A percentile compares a stretch with the other conserved stretches of the same genome.
Conservation (phyloP, 2,329 filamentous ascomycete genomes). For the Xylariaceae sp. region DNA sequence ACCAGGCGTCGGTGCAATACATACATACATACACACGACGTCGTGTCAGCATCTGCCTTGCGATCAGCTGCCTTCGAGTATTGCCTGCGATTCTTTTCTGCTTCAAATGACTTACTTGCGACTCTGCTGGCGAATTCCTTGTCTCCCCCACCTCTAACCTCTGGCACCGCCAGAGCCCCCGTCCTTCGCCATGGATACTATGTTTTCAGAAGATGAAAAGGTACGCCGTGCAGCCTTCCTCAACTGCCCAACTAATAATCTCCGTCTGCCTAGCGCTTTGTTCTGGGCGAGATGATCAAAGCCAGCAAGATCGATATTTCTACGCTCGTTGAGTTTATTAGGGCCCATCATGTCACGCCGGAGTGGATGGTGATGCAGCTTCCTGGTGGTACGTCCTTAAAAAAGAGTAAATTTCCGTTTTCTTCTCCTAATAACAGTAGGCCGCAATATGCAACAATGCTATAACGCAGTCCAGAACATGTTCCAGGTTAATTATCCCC, state of each 20-base stretch:
- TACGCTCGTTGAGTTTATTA: constrained; percentile 52
- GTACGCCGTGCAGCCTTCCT: constrained; percentile 39
- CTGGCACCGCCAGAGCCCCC: constrained; percentile 26
- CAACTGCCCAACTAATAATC: constrained; percentile 29
- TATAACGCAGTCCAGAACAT: constrained; percentile 45
- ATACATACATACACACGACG: too few species aligned
- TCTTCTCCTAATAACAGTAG: constrained; percentile 38
- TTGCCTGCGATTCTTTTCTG: constrained; percentile 24
- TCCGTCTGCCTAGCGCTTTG: constrained; percentile 50
- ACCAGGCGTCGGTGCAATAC: constrained; percentile 24
- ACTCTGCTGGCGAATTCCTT: constrained; percentile 32
- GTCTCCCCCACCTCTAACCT: constrained; percentile 30
- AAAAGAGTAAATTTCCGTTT: constrained; percentile 13
- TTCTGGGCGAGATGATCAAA: constrained; percentile 62
- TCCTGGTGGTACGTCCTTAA: constrained; percentile 44
- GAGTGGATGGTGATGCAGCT: constrained; percentile 54
- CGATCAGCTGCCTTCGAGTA: constrained; percentile 25
- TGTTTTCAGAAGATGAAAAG: constrained; percentile 56
- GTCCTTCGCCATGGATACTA: constrained; percentile 44
- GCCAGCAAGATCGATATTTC: constrained; percentile 53
- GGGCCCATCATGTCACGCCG: constrained; percentile 43
- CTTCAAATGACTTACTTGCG: constrained; percentile 40
- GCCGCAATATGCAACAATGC: constrained; percentile 52
- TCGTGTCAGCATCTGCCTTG: constrained; percentile 28
- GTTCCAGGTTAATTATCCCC: constrained; percentile 39